Conservation (phyloP, 2,329 filamentous ascomycete genomes). For the Colletotrichum nymphaeae region DNA sequence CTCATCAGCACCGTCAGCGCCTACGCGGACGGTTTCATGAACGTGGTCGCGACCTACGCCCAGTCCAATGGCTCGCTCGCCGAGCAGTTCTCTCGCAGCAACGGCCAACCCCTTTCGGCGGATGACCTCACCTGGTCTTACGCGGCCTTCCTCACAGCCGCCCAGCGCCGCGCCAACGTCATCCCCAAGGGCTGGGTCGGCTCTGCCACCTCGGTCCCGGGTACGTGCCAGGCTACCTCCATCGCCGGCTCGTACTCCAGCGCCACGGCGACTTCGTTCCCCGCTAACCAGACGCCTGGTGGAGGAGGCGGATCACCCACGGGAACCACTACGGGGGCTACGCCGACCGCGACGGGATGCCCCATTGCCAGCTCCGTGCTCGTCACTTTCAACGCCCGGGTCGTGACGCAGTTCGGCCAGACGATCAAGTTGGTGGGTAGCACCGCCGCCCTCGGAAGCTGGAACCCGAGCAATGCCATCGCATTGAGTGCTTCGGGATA, state of each 20-base stretch:
- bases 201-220: conserved; percentile 59
- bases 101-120: conserved; percentile 69
- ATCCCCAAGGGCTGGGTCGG: conserved; percentile 69
- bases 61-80: conserved; percentile 71
- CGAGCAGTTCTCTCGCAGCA: conserved; percentile 72
- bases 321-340: conserved; percentile 39
- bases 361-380: conserved; percentile 56
- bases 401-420: conserved; percentile 69
- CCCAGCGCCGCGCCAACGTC: conserved; percentile 64
- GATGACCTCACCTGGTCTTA: conserved; percentile 80
- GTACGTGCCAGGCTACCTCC: conserved; percentile 59
- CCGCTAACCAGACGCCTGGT: conserved; percentile 57
- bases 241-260: conserved; percentile 62
- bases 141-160: conserved; percentile 74
- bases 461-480: conserved; percentile 67
- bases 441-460: conserved; percentile 68
- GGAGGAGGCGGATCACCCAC: conserved; percentile 41
- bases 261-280: conserved; percentile 61
- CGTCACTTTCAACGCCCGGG: conserved; percentile 72
- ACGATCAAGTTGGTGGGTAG: conserved; percentile 74
- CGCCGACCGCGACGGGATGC: conserved; percentile 44
- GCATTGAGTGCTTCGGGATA: conserved; percentile 70
- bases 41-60: conserved; percentile 72
- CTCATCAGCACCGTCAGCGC: conserved; percentile 67
- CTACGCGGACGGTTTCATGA: conserved; percentile 72